These are phyloP conservation scores for Komagataella kurtzmanii DNA, from an alignment of 805 yeast genomes.

Conservation along the genomic window DNA sequence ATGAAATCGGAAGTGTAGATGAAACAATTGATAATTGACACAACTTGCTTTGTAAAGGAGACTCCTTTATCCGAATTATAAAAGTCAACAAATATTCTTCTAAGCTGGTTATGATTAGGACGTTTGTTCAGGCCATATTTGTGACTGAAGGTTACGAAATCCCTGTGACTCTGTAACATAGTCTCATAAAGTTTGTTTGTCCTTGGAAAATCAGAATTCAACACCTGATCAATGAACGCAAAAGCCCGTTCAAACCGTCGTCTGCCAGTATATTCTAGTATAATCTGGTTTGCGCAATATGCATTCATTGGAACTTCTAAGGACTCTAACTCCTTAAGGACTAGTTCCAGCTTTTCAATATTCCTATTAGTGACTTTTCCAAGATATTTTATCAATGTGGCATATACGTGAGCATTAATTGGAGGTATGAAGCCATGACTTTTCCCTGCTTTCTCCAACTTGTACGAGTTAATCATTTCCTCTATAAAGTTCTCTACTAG, in stretches of 20 bases:
- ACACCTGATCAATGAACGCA: not conserved
- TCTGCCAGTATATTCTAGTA: conserved; percentile 17
- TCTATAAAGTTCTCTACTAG: conserved; percentile 19
- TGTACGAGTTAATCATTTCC: conserved; percentile 13
- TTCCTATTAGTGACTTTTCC: conserved; percentile 15
- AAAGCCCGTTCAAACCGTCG: conserved; percentile 18
- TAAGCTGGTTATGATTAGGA: not conserved
- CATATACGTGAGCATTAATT: conserved; percentile 26
- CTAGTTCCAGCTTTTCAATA: conserved; percentile 13
- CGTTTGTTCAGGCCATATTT: not conserved
- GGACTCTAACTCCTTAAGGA: conserved; percentile 18
- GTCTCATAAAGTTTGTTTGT: not conserved
- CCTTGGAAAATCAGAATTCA: not conserved
- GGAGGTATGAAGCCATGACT: conserved; percentile 17
- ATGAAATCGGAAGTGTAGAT: not conserved
- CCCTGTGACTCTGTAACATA: not conserved
- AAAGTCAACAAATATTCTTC: not conserved
- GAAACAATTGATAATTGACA: not conserved
- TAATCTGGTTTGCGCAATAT: conserved; percentile 22
- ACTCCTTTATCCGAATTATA: not conserved
- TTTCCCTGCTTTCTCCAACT: conserved; percentile 3
- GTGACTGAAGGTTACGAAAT: not conserved
- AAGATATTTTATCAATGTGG: conserved; percentile 22
- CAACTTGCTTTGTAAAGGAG: not conserved
- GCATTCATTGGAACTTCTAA: conserved; percentile 18